Evolutionary conservation across 306 rosid species (phyloP).

Genomic region (Hippophae rhamnoides): DNA sequence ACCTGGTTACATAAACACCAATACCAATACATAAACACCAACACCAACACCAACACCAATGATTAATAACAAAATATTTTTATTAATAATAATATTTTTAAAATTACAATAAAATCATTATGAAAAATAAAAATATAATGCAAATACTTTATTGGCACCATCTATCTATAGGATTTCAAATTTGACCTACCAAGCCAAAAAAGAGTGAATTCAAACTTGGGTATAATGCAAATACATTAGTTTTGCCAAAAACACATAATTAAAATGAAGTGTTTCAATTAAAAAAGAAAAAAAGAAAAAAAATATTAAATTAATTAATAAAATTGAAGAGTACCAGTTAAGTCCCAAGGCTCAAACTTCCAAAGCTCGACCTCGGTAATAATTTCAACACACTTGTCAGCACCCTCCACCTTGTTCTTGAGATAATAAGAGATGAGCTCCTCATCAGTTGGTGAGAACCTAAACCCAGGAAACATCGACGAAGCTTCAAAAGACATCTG

Average conservation of each 20-base stretch:
- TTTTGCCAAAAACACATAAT: no score
- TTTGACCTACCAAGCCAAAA: no score
- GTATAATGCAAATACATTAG: no score
- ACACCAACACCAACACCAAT: slow-evolving; percentile 7
- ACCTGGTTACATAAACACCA: slow-evolving; percentile 40
- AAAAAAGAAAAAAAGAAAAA: background rate
- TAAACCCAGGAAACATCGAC: slow-evolving; percentile 83
- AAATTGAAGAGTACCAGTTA: slow-evolving; percentile 44
- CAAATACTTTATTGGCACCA: no score
- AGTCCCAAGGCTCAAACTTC: slow-evolving; percentile 83
- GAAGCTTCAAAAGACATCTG: slow-evolving; percentile 62
- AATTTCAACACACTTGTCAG: slow-evolving; percentile 55
- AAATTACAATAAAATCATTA: no score
- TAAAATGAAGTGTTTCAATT: no score
- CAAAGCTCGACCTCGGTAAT: slow-evolving; percentile 79
- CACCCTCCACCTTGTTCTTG: slow-evolving; percentile 52
- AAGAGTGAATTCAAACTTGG: no score
- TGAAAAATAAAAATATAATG: no score
- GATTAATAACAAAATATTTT: background rate
- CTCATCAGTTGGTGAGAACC: slow-evolving; percentile 90
- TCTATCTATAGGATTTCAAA: no score
- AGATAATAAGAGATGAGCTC: slow-evolving; percentile 78
- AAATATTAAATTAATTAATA: background rate
- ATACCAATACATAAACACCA: background rate
- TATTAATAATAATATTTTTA: no score